Evolutionary conservation across 306 rosid genomes (phyloP).

Genomic region (Cicer chorassanicum): DNA sequence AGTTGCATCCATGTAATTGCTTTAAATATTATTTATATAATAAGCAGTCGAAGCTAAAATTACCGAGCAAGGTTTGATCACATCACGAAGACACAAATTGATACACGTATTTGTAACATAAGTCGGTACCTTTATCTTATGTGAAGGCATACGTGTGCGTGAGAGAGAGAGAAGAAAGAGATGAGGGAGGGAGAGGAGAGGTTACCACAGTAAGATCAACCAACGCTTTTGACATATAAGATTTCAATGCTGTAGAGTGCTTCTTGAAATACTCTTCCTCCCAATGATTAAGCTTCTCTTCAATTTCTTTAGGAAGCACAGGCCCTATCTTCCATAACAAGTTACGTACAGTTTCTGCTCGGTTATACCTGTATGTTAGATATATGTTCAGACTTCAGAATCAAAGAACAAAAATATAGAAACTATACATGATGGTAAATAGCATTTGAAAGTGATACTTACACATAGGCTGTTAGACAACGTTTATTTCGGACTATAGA

Average conservation of each 20-base stretch:
- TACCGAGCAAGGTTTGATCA: neutral
- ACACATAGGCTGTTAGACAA: constrained; percentile 83
- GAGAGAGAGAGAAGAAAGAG: neutral
- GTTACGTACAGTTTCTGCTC: constrained; percentile 68
- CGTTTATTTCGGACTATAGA: constrained; percentile 88
- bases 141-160: neutral
- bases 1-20: constrained; percentile 23
- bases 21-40: neutral
- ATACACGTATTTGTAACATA: constrained; percentile 9
- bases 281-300: constrained; percentile 71
- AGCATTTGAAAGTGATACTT: constrained; percentile 42
- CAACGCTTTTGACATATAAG: constrained; percentile 63
- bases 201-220: constrained; percentile 89
- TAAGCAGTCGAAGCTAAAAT: constrained; percentile 9
- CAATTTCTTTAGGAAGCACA: constrained; percentile 72
- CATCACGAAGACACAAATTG: constrained; percentile 8
- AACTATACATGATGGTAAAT: constrained; percentile 5
- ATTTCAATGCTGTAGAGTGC: constrained; percentile 69
- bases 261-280: constrained; percentile 81
- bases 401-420: constrained; percentile 16
- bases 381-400: constrained; percentile 34
- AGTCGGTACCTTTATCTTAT: constrained; percentile 1
- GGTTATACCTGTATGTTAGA: constrained; percentile 59
- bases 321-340: constrained; percentile 85
- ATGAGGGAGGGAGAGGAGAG: constrained; percentile 22